A percentile compares a stretch with the other conserved stretches of the same genome.
phyloP scores from a whole-genome alignment of 164 flowering plant genomes.

The Cinnamomum chago region DNA sequence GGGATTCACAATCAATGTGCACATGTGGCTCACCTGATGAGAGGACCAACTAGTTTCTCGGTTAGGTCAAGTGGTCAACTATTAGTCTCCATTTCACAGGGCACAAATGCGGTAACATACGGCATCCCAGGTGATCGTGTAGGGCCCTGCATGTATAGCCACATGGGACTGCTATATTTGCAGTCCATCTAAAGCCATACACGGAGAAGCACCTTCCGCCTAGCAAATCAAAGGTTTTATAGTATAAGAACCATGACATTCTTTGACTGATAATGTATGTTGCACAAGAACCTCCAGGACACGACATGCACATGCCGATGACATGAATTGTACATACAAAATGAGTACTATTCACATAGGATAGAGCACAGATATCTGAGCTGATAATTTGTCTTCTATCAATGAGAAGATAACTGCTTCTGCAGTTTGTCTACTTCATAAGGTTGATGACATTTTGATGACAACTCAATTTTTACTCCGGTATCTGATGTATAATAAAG shows the following conservation, averaged over 20 bases:
- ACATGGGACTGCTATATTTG: not conserved
- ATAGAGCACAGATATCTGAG: not conserved
- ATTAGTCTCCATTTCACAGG: not conserved
- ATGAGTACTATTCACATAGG: too few species aligned
- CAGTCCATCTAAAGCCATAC: not conserved
- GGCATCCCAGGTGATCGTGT: not conserved
- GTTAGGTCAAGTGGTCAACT: not conserved
- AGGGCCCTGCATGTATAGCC: not conserved
- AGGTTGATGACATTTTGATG: conserved; percentile 21
- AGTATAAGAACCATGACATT: conserved; percentile 1
- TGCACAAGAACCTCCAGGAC: too few species aligned
- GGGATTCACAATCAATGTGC: not conserved
- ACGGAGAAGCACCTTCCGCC: too few species aligned
- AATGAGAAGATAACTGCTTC: conserved; percentile 26
- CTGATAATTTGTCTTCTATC: conserved; percentile 31
- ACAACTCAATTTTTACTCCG: conserved; percentile 21
- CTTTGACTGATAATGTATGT: conserved; percentile 4
- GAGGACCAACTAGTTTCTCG: not conserved
- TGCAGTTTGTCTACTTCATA: conserved; percentile 31
- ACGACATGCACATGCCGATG: too few species aligned
- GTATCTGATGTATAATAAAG: conserved; percentile 16
- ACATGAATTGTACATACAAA: too few species aligned
- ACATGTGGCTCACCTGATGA: not conserved
- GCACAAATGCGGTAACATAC: not conserved
- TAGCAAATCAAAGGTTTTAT: not conserved